Evolutionary conservation across 176 grass and related monocot species (phyloP), one percentile per base, ranked within the genome.

Genomic region (Puya raimondii): DNA sequence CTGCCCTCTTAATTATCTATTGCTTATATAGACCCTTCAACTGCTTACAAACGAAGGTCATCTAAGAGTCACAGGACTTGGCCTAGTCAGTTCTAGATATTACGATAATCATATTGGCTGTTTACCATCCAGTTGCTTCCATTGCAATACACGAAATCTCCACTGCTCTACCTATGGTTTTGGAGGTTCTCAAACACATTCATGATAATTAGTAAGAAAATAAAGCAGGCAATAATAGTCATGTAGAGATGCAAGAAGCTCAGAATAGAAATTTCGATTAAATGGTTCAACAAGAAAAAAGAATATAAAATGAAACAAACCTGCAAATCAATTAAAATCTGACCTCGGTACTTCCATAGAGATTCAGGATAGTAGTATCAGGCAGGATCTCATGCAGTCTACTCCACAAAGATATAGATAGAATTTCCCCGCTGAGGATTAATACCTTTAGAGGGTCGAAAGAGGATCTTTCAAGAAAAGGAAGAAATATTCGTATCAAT

Each of bases 341-440:
- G 69, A 96, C 88, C 92, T 91, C 92, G 18, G 88, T 89, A 66
- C 76, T 89, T 83, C 92, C 88, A 64, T 91, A 96, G 47, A 91
- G 64, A 81, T 91, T 91, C 18, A 96, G 75, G 42, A 96, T 87
- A 56, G 79, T 81, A 82, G 83, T 85, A 23, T 85, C 72, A 64
- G 88, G 79, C 3, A 96, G 48, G 80, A 85, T 78, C 74, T 84
- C 11, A 23, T 73, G 49, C 2, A 96, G 83, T 51, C 75, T 86
- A 67, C 68, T 82, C 84, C 88, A 91, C 16, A 96, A 78, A 42
- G 68, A 80, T 47, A 96, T 18, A 2, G 83, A 83, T 21, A 96
- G 78, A 53, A 83, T 49, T 69, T 96, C 92, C 63, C 88, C 88
- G 1, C 92, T 96, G 78, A 96, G 90, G 67, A 96, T 80, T 80